A percentile compares a stretch with the other conserved stretches of the same genome.
Evolutionary conservation across 192 early-diverging fungal species (phyloP).

Genomic region (Endogone sp.): DNA sequence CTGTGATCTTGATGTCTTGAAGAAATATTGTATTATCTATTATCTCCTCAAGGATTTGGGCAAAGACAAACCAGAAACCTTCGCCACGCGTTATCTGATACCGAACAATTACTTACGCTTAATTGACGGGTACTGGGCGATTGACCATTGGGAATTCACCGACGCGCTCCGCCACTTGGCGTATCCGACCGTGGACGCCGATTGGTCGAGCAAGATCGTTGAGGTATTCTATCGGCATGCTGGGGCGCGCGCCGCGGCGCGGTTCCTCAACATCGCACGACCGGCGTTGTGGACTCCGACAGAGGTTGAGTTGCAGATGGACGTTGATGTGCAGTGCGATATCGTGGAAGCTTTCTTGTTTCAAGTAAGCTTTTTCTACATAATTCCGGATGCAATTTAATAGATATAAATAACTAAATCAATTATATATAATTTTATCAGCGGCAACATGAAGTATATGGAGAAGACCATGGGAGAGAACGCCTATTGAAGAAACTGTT

Average conservation of each 20-base stretch:
- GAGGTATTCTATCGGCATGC: conserved; percentile 1
- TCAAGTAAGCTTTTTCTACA: conserved; percentile 4
- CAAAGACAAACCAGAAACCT: conserved; percentile 4
- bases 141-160: conserved; percentile 11
- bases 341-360: conserved; percentile 8
- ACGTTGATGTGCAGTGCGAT: conserved; percentile 6
- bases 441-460: conserved; percentile 5
- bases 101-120: neutral
- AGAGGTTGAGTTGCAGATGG: conserved; percentile 10
- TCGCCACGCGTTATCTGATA: conserved; percentile 6
- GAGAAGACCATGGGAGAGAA: neutral
- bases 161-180: conserved; percentile 4
- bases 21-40: conserved; percentile 9
- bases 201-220: conserved; percentile 11
- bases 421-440: neutral
- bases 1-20: conserved; percentile 9
- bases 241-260: neutral
- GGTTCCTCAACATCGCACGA: conserved; percentile 3
- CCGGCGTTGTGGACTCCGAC: neutral
- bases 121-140: conserved; percentile 12
- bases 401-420: neutral
- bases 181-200: conserved; percentile 9
- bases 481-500: conserved; percentile 4
- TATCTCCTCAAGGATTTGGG: conserved; percentile 9
- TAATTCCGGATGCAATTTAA: conserved; percentile 4